Conservation (phyloP, 148 eudicot genomes). For the Silene latifolia region DNA sequence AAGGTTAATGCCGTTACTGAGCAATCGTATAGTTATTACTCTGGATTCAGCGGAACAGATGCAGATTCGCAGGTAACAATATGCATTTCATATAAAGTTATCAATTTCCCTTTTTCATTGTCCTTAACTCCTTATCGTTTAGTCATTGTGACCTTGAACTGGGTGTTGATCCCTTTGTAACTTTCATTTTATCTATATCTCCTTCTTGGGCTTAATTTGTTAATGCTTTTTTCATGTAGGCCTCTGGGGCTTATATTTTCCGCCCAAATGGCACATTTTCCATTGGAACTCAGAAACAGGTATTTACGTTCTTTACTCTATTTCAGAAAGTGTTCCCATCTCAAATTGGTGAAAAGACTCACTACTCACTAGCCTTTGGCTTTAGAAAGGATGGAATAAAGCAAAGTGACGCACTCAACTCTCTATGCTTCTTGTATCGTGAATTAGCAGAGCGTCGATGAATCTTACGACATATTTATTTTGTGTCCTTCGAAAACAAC, state of each 20-base stretch:
- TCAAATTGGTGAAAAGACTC: not conserved
- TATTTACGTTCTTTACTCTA: slow-evolving; percentile 30
- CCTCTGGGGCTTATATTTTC: slow-evolving; percentile 89
- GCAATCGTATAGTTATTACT: slow-evolving; percentile 38
- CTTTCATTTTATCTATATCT: not conserved
- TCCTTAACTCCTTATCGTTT: not conserved
- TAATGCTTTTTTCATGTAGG: slow-evolving; percentile 34
- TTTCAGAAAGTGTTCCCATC: not conserved
- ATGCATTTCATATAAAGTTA: not conserved
- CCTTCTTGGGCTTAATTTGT: not conserved
- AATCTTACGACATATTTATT: too few relatives aligned
- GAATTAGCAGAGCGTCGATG: not conserved
- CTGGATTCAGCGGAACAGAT: slow-evolving; percentile 38
- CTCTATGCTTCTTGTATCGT: not conserved
- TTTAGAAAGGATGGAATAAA: not conserved
- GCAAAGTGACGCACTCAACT: not conserved
- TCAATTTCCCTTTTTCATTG: not conserved
- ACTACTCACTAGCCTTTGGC: not conserved
- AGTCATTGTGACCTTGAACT: slow-evolving; percentile 4
- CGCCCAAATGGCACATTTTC: slow-evolving; percentile 74
- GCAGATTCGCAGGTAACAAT: slow-evolving; percentile 41
- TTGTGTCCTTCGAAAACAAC: too few relatives aligned
- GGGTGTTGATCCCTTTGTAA: not conserved
- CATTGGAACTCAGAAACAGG: slow-evolving; percentile 49
- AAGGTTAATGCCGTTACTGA: slow-evolving; percentile 39